A percentile compares a stretch with the other conserved stretches of the same genome.
phyloP scores from a whole-genome alignment of 176 grass and related monocot species.

The Ensete ventricosum region DNA sequence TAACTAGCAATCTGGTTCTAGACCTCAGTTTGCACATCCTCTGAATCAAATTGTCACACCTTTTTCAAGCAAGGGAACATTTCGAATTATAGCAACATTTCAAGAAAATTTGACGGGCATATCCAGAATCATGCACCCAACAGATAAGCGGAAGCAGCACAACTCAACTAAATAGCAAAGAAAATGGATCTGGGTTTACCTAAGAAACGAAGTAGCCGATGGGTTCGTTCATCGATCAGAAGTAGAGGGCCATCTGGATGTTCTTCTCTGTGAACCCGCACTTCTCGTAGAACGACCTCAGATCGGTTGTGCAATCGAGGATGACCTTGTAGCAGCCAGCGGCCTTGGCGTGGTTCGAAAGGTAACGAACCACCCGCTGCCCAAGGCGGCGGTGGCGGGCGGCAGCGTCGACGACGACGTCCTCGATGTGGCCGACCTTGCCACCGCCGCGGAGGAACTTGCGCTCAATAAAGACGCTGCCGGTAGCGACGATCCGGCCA shows the following conservation, averaged over 20 bases:
- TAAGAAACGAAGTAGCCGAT: not conserved
- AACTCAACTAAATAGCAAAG: not conserved
- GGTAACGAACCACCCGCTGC: constrained; percentile 43
- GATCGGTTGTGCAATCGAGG: constrained; percentile 67
- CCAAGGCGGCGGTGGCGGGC: constrained; percentile 47
- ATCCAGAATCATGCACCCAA: not conserved
- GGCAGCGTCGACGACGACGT: constrained; percentile 59
- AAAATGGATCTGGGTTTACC: not conserved
- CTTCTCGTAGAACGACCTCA: constrained; percentile 58
- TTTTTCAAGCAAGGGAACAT: not conserved
- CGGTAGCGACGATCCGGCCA: constrained; percentile 51
- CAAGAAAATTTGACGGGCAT: not conserved
- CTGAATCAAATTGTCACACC: not conserved
- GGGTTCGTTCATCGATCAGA: constrained; percentile 47
- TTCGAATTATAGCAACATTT: no score
- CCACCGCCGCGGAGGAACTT: constrained; percentile 68
- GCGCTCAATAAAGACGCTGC: constrained; percentile 76
- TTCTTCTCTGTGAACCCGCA: constrained; percentile 79
- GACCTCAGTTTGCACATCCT: no score
- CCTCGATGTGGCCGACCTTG: constrained; percentile 79
- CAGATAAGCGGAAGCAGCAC: not conserved
- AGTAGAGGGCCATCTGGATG: constrained; percentile 86
- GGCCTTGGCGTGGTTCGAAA: constrained; percentile 52
- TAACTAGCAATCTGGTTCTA: no score
- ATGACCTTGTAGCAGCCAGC: constrained; percentile 86